These are phyloP conservation scores for Camillea tinctor DNA, from an alignment of 2,329 filamentous ascomycete genomes.

Conservation along the genomic window DNA sequence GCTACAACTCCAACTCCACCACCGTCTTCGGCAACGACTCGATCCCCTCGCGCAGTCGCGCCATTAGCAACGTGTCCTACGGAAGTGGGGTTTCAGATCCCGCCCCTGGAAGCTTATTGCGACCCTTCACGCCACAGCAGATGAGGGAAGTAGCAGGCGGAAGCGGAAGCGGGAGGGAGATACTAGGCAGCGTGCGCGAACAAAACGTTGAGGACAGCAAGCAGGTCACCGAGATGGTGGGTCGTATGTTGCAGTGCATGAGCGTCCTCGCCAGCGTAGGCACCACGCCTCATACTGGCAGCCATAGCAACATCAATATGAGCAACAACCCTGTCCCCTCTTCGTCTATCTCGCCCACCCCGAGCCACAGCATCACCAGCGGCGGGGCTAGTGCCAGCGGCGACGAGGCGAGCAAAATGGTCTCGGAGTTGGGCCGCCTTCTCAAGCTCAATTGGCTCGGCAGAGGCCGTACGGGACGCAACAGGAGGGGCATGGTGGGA, in stretches of 20 bases:
- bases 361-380: too few relatives aligned
- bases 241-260: slow-evolving; percentile 93
- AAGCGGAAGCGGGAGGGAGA: slow-evolving; percentile 10
- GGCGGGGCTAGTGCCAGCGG: slow-evolving; percentile 47
- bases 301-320: neutral
- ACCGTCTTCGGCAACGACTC: slow-evolving; percentile 72
- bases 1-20: slow-evolving; percentile 76
- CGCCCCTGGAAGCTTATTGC: slow-evolving; percentile 38
- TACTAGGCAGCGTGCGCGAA: slow-evolving; percentile 46
- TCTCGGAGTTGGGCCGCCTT: slow-evolving; percentile 80
- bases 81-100: slow-evolving; percentile 48
- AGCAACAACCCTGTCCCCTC: neutral
- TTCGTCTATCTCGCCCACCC: too few relatives aligned
- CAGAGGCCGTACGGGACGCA: slow-evolving; percentile 81
- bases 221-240: slow-evolving; percentile 90
- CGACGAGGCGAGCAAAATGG: slow-evolving; percentile 72
- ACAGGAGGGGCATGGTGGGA: slow-evolving; percentile 86
- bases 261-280: slow-evolving; percentile 80
- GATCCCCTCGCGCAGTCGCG: slow-evolving; percentile 62
- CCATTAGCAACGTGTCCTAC: slow-evolving; percentile 80
- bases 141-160: slow-evolving; percentile 26
- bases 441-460: slow-evolving; percentile 98
- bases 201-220: slow-evolving; percentile 67
- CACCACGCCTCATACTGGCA: slow-evolving; percentile 5
- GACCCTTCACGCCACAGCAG: slow-evolving; percentile 51